Conservation (phyloP, 768 basidiomycete genomes). For the Symmetrospora coprosmae region DNA sequence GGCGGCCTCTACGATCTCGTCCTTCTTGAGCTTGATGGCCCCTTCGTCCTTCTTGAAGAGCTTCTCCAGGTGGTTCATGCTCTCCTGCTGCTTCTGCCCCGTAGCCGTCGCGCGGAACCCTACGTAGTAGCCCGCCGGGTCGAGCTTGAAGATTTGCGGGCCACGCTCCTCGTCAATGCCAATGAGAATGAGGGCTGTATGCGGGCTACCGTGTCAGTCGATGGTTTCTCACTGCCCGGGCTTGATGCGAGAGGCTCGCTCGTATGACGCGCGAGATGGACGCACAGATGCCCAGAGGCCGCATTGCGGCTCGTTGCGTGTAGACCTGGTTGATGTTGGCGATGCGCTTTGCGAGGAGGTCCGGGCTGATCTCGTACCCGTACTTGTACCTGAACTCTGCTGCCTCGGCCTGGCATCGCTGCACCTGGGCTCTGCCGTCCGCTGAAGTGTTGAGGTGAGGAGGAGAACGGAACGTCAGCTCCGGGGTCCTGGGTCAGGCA, state of each 20-base stretch:
- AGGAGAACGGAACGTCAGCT: neutral
- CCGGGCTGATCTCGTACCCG: constrained; percentile 95
- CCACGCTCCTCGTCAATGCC: constrained; percentile 80
- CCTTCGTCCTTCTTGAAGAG: constrained; percentile 94
- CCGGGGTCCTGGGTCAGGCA: neutral
- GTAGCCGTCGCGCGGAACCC: constrained; percentile 95
- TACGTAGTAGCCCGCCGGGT: constrained; percentile 96
- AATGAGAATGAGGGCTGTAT: constrained; percentile 82
- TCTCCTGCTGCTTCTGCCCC: constrained; percentile 95
- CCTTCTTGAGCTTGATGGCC: constrained; percentile 56
- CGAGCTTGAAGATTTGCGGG: constrained; percentile 95
- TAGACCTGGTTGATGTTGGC: constrained; percentile 93
- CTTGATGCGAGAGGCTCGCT: neutral
- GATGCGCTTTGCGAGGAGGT: constrained; percentile 80
- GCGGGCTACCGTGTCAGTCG: neutral
- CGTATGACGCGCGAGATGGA: neutral
- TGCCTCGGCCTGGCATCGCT: constrained; percentile 72
- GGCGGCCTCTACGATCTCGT: constrained; percentile 45
- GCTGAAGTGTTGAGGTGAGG: constrained; percentile 47
- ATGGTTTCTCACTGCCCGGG: neutral
- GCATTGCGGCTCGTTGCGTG: constrained; percentile 92
- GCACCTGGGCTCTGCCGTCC: constrained; percentile 79
- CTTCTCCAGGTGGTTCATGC: constrained; percentile 96
- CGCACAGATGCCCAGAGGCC: constrained; percentile 86
- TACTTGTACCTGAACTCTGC: constrained; percentile 89